Conservation (phyloP, 1,284 basidiomycete genomes). For the Papiliotrema fonsecae region DNA sequence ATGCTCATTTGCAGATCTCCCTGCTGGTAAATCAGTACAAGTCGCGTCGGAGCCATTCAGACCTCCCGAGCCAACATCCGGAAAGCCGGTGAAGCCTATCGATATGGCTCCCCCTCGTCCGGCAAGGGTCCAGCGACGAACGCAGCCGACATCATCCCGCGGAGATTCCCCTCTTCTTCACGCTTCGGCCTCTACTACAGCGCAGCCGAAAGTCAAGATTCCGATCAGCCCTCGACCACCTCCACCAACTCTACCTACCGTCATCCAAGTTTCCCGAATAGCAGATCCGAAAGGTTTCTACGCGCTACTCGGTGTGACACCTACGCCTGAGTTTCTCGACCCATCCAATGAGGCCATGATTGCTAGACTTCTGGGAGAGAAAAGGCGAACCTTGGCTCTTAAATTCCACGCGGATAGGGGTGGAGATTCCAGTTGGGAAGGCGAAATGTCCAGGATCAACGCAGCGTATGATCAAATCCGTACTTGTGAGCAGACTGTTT, state of each 20-base stretch:
- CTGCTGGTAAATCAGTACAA: no score
- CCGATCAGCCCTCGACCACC: background rate
- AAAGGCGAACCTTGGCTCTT: background rate
- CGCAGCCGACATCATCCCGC: no score
- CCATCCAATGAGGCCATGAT: constrained; percentile 2
- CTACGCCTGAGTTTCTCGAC: constrained; percentile 4
- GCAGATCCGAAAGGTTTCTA: constrained; percentile 12
- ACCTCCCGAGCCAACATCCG: no score
- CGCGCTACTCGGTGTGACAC: constrained; percentile 5
- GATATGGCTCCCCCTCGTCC: no score
- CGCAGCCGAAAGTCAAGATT: background rate
- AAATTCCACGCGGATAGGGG: constrained; percentile 1
- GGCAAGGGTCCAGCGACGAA: no score
- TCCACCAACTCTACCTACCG: background rate
- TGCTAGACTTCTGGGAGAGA: constrained; percentile 5
- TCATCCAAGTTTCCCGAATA: background rate
- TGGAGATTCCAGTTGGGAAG: background rate
- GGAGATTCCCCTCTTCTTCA: no score
- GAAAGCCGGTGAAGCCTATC: no score
- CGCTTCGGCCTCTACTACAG: no score
- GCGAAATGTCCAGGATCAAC: constrained; percentile 2
- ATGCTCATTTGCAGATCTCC: background rate
- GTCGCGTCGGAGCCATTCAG: no score
- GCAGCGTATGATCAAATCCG: constrained; percentile 1
- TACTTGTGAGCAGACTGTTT: background rate